Base-by-base conservation (phyloP, 106 monocot genomes). In the Platanthera guangdongensis region DNA sequence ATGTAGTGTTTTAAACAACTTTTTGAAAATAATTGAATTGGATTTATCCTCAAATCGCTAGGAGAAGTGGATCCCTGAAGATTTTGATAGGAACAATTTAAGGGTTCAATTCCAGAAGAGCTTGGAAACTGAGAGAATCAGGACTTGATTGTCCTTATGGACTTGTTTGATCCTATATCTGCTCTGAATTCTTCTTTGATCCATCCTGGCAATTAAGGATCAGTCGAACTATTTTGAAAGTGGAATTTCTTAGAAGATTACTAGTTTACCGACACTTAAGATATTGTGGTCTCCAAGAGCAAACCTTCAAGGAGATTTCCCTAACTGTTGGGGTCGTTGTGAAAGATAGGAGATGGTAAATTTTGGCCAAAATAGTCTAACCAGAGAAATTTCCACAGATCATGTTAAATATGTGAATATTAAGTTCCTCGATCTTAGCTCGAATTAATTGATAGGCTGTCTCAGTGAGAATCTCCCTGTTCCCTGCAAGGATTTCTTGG, bases 241-340 rank as follows among this genome's bases (percentile, higher is more conserved):
- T 22, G 85, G 85, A 4, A 72, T 95, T 85, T 76, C 85, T 0
- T 83, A 87, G 48, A 87, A 52, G 49, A 81, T 95, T 64, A 90
- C 92, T 0, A 64, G 78, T 55, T 71, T 88, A 53, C 90, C 88
- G 8, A 88, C 86, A 22, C 87, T 95, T 30, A 88, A 84, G 77
- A 57, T 95, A 14, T 70, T 95, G n/a, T 95, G 92, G 92, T 92
- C 92, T 4, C 95, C 95, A 8, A 84, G 84, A 76, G 87, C 83
- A 15, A 78, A 52, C 1, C 19, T 93, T 39, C 88, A 90, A 83
- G 95, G 95, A 64, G 74, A 64, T 46, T 48, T 95, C 59, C 95
- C 95, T 2, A 83, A 78, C 48, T 75, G 87, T 72, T 95, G 95
- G 95, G 90, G 92, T 50, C 47, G 14, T 48, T 95, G 95, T 47